Evolutionary conservation across 768 basidiomycete species (phyloP), one percentile per base, ranked within the genome.

Genomic region (Rickenella mellea): DNA sequence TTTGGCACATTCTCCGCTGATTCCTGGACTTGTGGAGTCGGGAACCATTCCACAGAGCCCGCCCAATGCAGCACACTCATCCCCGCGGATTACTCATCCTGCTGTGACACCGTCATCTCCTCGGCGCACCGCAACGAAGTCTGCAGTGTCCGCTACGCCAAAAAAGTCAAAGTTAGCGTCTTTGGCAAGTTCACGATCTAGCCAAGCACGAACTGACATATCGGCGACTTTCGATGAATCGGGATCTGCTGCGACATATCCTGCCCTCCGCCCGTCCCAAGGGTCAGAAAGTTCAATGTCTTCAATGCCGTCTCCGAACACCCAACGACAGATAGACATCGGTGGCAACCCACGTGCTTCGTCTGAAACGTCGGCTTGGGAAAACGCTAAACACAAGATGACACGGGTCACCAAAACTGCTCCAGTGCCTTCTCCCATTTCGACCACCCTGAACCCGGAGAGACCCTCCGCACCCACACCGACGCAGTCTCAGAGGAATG

Each of bases 221-320:
- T n/a, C n/a, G n/a, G n/a, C n/a, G n/a, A n/a, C n/a, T n/a, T n/a
- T n/a, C n/a, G n/a, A n/a, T n/a, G n/a, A n/a, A n/a, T n/a, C 74
- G 0, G 76, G 74, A 3, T 78, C 83, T 20, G 67, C 82, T n/a
- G 73, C 78, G 51, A 86, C 85, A 1, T 87, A 80, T 53, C 80
- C 83, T 19, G 69, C 55, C 14, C 66, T 86, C 46, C 78, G 84
- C 14, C 85, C 83, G n/a, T 70, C 79, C 21, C 56, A 76, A 2
- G 68, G 73, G 38, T 86, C 83, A n/a, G n/a, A n/a, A n/a, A n/a
- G n/a, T n/a, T n/a, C n/a, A n/a, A n/a, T n/a, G n/a, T n/a, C n/a
- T n/a, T n/a, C n/a, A n/a, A n/a, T n/a, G n/a, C n/a, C n/a, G n/a
- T n/a, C n/a, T n/a, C n/a, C n/a, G n/a, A n/a, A n/a, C n/a, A n/a